Percentiles rank a stretch among this genome's conserved stretches.
Evolutionary conservation across 1,139 yeast genomes (phyloP).

Genomic region (Lodderomyces pseudojiufengensis): DNA sequence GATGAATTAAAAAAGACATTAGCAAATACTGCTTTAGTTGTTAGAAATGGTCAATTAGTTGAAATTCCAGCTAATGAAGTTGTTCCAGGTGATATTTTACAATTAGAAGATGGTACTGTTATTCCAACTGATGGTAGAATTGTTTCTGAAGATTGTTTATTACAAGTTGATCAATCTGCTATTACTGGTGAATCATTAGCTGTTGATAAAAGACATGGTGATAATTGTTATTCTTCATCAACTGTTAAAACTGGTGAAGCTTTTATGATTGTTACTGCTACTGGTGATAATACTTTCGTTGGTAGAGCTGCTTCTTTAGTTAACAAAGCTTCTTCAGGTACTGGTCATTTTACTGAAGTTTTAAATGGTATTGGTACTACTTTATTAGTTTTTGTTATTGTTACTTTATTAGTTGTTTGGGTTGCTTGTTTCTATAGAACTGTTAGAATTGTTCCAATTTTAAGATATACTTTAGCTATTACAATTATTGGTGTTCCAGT

Average conservation of each 20-base stretch:
- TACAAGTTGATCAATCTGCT: conserved; percentile 97
- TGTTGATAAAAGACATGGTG: conserved; percentile 89
- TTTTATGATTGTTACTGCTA: conserved; percentile 91
- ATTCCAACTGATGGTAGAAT: conserved; percentile 96
- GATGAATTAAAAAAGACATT: conserved; percentile 91
- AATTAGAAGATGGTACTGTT: conserved; percentile 91
- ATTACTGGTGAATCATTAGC: conserved; percentile 98
- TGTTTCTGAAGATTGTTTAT: conserved; percentile 81
- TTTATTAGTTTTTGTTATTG: conserved; percentile 82
- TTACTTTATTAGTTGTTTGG: conserved; percentile 89
- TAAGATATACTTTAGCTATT: conserved; percentile 92
- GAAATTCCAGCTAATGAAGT: conserved; percentile 78
- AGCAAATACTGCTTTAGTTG: conserved; percentile 82
- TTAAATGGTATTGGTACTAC: conserved; percentile 97
- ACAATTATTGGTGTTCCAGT: conserved; percentile 99
- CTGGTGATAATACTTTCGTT: conserved; percentile 89
- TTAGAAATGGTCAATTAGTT: conserved; percentile 76
- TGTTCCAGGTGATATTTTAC: conserved; percentile 91
- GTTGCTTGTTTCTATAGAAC: conserved; percentile 94
- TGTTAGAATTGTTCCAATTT: conserved; percentile 79
- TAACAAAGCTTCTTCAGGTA: conserved; percentile 90
- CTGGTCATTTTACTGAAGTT: conserved; percentile 97
- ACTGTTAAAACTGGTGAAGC: conserved; percentile 97
- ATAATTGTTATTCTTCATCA: conserved; percentile 86
- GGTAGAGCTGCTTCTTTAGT: conserved; percentile 98